Percentiles rank a stretch among this genome's conserved stretches.
Evolutionary conservation across 2,329 filamentous ascomycete species (phyloP).

Genomic region (Venturia pyrina): DNA sequence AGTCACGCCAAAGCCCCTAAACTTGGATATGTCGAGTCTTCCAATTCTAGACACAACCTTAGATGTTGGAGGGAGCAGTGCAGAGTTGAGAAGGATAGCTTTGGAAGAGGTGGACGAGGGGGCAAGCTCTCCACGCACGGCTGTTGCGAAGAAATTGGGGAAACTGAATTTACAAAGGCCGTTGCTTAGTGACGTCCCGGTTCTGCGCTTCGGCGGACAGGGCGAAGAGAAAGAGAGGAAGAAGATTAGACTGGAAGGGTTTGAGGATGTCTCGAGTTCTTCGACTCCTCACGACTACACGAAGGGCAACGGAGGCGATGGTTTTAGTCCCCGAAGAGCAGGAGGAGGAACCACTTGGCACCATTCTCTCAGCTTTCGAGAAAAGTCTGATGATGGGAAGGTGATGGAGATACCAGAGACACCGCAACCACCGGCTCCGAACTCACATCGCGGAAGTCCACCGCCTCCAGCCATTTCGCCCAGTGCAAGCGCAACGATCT

Average conservation of each 20-base stretch:
- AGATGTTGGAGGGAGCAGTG: background rate
- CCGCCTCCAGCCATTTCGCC: background rate
- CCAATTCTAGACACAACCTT: background rate
- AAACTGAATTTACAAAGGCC: background rate
- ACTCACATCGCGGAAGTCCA: background rate
- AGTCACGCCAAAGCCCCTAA: background rate
- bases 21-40: background rate
- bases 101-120: background rate
- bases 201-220: background rate
- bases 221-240: background rate
- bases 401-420: background rate
- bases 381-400: background rate
- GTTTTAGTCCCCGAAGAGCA: background rate
- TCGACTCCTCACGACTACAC: background rate
- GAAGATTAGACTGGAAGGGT: conserved; percentile 4
- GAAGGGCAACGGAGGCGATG: background rate
- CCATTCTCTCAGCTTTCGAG: background rate
- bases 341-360: conserved; percentile 1
- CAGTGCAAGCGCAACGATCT: background rate
- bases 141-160: conserved; percentile 5
- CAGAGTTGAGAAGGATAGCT: background rate
- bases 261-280: background rate
- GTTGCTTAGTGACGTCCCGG: background rate
- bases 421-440: background rate
- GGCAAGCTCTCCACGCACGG: conserved; percentile 1